These are phyloP conservation scores for Candida gigantensis DNA, from an alignment of 1,139 yeast species.

Conservation along the genomic window DNA sequence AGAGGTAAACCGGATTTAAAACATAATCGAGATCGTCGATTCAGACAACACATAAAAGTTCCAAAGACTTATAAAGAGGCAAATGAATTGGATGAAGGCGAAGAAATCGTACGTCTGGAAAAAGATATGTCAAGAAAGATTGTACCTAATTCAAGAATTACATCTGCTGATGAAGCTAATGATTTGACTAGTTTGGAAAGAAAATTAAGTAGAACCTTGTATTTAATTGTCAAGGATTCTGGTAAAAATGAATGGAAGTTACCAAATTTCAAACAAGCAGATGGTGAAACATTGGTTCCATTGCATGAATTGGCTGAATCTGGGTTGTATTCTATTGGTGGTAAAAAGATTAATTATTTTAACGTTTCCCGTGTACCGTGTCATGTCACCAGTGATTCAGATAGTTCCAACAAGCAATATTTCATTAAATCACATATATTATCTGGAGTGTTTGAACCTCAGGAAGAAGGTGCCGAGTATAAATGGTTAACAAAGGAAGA, in stretches of 20 bases:
- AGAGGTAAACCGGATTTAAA: conserved; percentile 84
- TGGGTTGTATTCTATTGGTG: conserved; percentile 73
- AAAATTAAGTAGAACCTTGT: conserved; percentile 74
- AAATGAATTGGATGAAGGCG: conserved; percentile 39
- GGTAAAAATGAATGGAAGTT: conserved; percentile 65
- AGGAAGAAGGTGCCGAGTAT: conserved; percentile 37
- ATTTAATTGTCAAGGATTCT: conserved; percentile 56
- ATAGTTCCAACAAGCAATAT: conserved; percentile 49
- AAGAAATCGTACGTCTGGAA: conserved; percentile 24
- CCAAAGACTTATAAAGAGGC: conserved; percentile 59
- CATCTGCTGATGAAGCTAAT: conserved; percentile 70
- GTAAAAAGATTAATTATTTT: conserved; percentile 78
- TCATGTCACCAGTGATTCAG: conserved; percentile 44
- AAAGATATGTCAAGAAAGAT: conserved; percentile 71
- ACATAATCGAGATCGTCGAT: conserved; percentile 85
- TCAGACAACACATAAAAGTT: conserved; percentile 70
- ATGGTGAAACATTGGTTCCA: conserved; percentile 37
- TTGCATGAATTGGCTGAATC: conserved; percentile 75
- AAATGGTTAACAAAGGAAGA: conserved; percentile 90
- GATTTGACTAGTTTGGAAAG: conserved; percentile 76
- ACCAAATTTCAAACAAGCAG: conserved; percentile 57
- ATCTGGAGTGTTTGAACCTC: conserved; percentile 77
- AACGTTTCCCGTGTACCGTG: conserved; percentile 88
- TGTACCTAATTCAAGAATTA: conserved; percentile 66
- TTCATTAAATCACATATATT: conserved; percentile 85